Percentiles rank a stretch among this genome's conserved stretches.
Conservation (phyloP, 2,329 filamentous ascomycete species). For the Aspergillus pseudoglaucus region DNA sequence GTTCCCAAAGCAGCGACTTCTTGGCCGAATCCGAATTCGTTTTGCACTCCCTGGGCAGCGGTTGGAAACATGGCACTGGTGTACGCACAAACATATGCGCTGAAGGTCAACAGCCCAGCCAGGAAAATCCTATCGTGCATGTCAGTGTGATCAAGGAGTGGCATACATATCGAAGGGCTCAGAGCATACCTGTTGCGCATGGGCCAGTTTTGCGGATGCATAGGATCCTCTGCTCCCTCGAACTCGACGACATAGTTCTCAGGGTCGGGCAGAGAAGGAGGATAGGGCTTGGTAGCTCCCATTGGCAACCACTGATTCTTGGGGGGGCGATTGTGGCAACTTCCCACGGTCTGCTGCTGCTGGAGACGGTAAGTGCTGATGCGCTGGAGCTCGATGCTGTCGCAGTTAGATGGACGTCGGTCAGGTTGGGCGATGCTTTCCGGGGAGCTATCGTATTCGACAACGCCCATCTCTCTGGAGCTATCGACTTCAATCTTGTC, state of each 20-base stretch:
- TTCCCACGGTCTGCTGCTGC: slow-evolving; percentile 22
- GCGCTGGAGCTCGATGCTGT: slow-evolving; percentile 6
- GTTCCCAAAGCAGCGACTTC: slow-evolving; percentile 41
- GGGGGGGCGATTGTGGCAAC: slow-evolving; percentile 10
- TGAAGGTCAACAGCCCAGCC: slow-evolving; percentile 11
- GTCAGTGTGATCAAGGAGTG: background rate
- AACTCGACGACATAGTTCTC: slow-evolving; percentile 52
- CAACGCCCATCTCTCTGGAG: background rate
- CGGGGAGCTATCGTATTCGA: background rate
- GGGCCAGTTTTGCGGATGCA: slow-evolving; percentile 48
- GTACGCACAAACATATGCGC: slow-evolving; percentile 40
- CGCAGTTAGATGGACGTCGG: background rate
- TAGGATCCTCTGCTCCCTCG: slow-evolving; percentile 44
- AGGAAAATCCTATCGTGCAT: slow-evolving; percentile 8
- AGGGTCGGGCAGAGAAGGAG: slow-evolving; percentile 41
- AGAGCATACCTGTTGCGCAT: slow-evolving; percentile 34
- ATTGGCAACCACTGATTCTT: slow-evolving; percentile 12
- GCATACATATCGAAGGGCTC: too few species aligned
- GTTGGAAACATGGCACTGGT: slow-evolving; percentile 59
- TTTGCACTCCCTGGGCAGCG: slow-evolving; percentile 50
- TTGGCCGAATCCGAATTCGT: slow-evolving; percentile 37
- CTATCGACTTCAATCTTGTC: background rate
- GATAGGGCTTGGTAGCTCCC: slow-evolving; percentile 41
- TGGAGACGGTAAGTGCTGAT: slow-evolving; percentile 22
- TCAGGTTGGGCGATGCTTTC: background rate